A percentile compares a stretch with the other conserved stretches of the same genome.
These are phyloP conservation scores for Lepidium campestre DNA, from an alignment of 441 rosid genomes.

Conservation along the genomic window DNA sequence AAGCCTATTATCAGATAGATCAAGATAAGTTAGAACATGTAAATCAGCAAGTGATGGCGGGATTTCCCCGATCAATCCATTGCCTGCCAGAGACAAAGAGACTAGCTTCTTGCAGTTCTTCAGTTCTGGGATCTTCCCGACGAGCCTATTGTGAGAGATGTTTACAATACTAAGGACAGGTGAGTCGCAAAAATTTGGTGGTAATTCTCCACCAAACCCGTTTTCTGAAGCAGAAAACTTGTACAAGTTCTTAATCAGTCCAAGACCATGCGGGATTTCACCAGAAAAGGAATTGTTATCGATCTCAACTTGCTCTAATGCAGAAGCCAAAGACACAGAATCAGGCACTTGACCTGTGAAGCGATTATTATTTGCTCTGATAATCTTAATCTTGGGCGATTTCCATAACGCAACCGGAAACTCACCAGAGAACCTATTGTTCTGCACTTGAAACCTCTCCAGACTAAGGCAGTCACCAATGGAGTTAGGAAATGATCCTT, in stretches of 20 bases:
- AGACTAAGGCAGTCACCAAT: constrained; percentile 43
- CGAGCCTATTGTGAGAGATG: constrained; percentile 50
- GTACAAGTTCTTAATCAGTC: constrained; percentile 55
- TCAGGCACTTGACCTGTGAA: constrained; percentile 51
- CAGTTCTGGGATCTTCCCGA: constrained; percentile 58
- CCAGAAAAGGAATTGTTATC: constrained; percentile 58
- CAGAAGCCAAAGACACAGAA: constrained; percentile 46
- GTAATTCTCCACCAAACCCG: constrained; percentile 44
- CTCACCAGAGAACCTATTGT: constrained; percentile 54
- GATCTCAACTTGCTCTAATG: constrained; percentile 61
- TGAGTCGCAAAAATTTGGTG: constrained; percentile 58
- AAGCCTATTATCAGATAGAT: constrained; percentile 56
- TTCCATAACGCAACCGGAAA: constrained; percentile 55
- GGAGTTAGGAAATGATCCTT: constrained; percentile 45
- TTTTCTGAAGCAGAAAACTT: constrained; percentile 63
- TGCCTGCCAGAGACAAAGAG: constrained; percentile 57
- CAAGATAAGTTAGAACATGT: constrained; percentile 67
- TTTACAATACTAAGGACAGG: constrained; percentile 65
- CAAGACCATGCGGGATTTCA: constrained; percentile 57
- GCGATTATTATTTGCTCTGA: constrained; percentile 54
- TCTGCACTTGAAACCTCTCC: constrained; percentile 62
- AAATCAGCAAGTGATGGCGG: constrained; percentile 53
- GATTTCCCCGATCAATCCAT: constrained; percentile 44
- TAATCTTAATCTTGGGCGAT: constrained; percentile 49
- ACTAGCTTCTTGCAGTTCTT: constrained; percentile 63